Conservation (phyloP, 108 stramenopile species). For the Nitzschia inconspicua region DNA sequence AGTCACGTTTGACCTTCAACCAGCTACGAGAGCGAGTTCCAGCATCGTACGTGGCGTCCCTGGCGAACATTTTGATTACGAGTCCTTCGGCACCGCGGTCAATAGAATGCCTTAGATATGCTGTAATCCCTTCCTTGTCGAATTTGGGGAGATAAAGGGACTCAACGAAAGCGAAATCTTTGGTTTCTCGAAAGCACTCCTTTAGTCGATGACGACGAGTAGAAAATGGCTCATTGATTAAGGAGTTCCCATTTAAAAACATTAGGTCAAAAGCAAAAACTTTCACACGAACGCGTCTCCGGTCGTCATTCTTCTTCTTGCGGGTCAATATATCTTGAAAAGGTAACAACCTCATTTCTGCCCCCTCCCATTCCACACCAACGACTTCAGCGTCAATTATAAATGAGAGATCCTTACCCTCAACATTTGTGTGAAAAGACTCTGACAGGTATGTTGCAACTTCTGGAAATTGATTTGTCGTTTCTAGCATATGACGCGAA, state of each 20-base stretch:
- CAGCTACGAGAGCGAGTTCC: slow-evolving; percentile 52
- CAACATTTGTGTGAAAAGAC: not conserved
- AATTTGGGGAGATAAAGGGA: slow-evolving; percentile 25
- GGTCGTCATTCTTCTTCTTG: slow-evolving; percentile 45
- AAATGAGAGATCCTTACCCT: slow-evolving; percentile 30
- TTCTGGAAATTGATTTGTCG: slow-evolving; percentile 78
- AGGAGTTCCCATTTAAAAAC: slow-evolving; percentile 71
- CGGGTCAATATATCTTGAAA: slow-evolving; percentile 73
- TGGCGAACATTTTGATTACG: slow-evolving; percentile 60
- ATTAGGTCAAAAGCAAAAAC: slow-evolving; percentile 84
- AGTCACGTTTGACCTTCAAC: slow-evolving; percentile 94
- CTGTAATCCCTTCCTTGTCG: slow-evolving; percentile 37
- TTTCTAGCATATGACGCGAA: slow-evolving; percentile 78
- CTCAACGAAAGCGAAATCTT: slow-evolving; percentile 51
- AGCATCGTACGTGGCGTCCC: slow-evolving; percentile 32
- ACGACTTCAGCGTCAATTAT: slow-evolving; percentile 87
- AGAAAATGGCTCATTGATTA: slow-evolving; percentile 48
- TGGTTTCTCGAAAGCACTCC: slow-evolving; percentile 45
- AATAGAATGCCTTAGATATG: slow-evolving; percentile 58
- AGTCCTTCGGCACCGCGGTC: slow-evolving; percentile 86
- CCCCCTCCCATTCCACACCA: slow-evolving; percentile 57
- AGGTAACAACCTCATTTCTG: slow-evolving; percentile 51
- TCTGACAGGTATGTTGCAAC: slow-evolving; percentile 29
- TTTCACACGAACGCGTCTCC: slow-evolving; percentile 63
- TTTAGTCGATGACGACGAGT: slow-evolving; percentile 49